Base-by-base conservation (phyloP, 129 eudicot species). In the Flaveria ramosissima region DNA sequence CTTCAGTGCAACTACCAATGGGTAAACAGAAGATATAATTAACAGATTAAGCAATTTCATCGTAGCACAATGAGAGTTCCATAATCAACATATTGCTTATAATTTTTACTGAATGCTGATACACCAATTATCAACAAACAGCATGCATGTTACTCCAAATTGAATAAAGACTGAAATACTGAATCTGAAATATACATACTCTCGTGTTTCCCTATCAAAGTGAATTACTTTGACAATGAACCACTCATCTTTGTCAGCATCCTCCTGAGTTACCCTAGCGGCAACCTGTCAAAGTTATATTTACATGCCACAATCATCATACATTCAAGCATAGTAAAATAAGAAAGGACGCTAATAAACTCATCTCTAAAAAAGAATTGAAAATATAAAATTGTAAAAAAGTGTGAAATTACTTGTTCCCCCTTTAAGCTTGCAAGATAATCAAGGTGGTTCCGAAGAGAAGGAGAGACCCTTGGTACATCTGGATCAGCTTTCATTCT, bases 211-310 rank as follows among this genome's bases (percentile, higher is more conserved):
- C 84, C 89, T 86, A 77, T 94, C 97, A 80, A 87, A 94, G 83
- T 87, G 96, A 77, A 89, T 91, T 17, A 94, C 97, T 94, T 94
- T 94, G 23, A 94, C 97, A 53, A 94, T 86, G 83, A 91, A 71
- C 97, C 97, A 94, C 77, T 91, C 99, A 68, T 94, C 99, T 82
- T 91, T 94, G 48, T 88, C 97, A 17, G 92, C 86, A 53, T 94
- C 89, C 81, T 89, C 96, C 77, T 57, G 89, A 45, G 84, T 77
- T 42, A 94, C 90, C 85, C 96, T 87, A 42, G 97, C 98, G 46
- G 98, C 98, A 72, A 94, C 98, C 97, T 94, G 86, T 65, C 70
- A 82, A 85, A 72, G 32, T 55, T 65, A 77, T 30, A 51, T 41
- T 30, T 10, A 45, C 15, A 17, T 61, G 60, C 56, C 43, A 68